Base-by-base conservation (phyloP, 129 eudicot species). In the Lactuca sativa region DNA sequence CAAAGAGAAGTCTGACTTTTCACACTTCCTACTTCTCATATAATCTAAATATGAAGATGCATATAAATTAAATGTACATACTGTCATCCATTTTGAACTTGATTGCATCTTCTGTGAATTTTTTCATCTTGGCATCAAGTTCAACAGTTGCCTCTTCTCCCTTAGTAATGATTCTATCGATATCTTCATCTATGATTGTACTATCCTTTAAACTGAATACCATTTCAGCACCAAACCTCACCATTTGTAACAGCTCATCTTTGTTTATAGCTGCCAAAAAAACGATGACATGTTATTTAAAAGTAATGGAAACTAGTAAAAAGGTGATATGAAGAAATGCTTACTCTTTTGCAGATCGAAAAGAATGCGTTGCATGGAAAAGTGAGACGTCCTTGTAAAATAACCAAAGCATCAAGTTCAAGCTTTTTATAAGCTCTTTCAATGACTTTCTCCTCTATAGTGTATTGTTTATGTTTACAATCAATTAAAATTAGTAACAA, bases 221-320 rank as follows among this genome's bases (percentile, higher is more conserved):
- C 99, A 95, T 95, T 81, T 95, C 99, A 61, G 99, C 99, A 73
- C 99, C 99, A 83, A 83, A 95, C 65, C 99, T 86, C 85, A 95
- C 99, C 99, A 95, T 95, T 77, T 95, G 99, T 62, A 95, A 81
- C 66, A 95, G 74, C 72, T 95, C 99, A 76, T 95, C 99, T 81
- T 95, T 95, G 90, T 95, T 95, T 62, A 95, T 97, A 80, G 97
- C 99, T 95, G 90, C 73, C n/a, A n/a, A 82, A 16, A 65, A 15
- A 21, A 41, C n/a, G n/a, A n/a, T n/a, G n/a, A 4, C n/a, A 18
- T n/a, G n/a, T n/a, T n/a, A n/a, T n/a, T n/a, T n/a, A 67, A 15
- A 66, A 37, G 44, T 43, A 2, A 56, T 17, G n/a, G 31, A 25
- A 56, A n/a, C n/a, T n/a, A 31, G 36, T 1, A 49, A 5, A 38